phyloP scores from a whole-genome alignment of 306 rosid genomes.

The Cercis canadensis region DNA sequence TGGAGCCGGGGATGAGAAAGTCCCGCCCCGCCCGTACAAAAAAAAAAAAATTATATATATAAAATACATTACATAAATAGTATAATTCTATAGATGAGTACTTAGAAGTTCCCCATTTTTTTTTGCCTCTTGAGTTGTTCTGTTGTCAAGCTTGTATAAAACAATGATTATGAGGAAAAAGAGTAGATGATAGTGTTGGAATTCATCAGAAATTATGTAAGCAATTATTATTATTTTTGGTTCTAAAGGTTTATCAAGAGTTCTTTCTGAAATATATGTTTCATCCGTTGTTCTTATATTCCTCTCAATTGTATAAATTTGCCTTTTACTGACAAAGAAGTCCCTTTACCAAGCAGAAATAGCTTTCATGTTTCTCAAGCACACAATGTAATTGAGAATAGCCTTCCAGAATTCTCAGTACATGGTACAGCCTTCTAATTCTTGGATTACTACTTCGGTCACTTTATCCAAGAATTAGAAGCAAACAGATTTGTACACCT shows the following conservation, averaged over 20 bases:
- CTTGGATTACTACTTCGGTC: slow-evolving; percentile 11
- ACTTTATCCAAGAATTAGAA: slow-evolving; percentile 19
- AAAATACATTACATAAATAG: too few species aligned
- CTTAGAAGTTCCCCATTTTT: too few species aligned
- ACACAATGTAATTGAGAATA: too few species aligned
- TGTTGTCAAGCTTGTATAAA: not conserved
- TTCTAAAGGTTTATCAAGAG: too few species aligned
- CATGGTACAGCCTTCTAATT: not conserved
- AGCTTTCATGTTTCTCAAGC: too few species aligned
- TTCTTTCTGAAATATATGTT: slow-evolving; percentile 4
- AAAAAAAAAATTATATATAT: too few species aligned
- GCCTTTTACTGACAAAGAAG: not conserved
- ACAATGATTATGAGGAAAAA: not conserved
- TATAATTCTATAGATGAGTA: too few species aligned
- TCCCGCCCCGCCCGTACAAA: too few species aligned
- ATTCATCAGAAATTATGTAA: not conserved
- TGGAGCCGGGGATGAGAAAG: too few species aligned
- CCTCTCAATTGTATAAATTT: not conserved
- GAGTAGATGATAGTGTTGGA: not conserved
- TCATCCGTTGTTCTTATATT: not conserved
- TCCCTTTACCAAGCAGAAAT: too few species aligned
- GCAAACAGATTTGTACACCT: slow-evolving; percentile 6
- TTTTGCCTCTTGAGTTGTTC: not conserved
- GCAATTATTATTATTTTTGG: not conserved
- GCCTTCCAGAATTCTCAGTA: too few species aligned